A percentile compares a stretch with the other conserved stretches of the same genome.
Conservation (phyloP, 164 flowering plant genomes). For the Stephania cephalantha region DNA sequence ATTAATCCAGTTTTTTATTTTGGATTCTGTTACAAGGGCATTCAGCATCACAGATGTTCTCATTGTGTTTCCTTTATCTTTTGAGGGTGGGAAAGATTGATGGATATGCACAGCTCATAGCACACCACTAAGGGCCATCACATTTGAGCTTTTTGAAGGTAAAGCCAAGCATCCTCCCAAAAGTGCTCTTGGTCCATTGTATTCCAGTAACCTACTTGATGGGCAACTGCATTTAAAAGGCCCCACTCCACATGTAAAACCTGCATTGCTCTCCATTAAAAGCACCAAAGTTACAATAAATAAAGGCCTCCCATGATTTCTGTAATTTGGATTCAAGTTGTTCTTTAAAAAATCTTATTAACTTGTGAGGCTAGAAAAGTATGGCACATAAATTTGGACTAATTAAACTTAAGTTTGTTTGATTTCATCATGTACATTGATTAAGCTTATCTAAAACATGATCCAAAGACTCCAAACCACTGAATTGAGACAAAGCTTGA, state of each 20-base stretch:
- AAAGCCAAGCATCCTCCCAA: slow-evolving; percentile 1
- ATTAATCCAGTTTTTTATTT: neutral
- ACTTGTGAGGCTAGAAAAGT: neutral
- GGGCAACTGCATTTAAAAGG: neutral
- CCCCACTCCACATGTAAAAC: neutral
- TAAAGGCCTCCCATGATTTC: neutral
- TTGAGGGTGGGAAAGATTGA: neutral
- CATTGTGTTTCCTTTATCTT: neutral
- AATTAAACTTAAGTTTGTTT: neutral
- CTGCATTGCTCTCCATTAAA: neutral
- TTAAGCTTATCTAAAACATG: neutral
- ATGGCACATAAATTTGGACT: neutral
- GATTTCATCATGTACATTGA: neutral
- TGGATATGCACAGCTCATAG: neutral
- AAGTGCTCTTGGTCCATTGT: neutral
- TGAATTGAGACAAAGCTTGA: neutral
- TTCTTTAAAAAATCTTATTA: neutral
- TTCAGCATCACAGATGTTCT: neutral
- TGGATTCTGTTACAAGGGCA: neutral
- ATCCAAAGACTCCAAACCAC: neutral
- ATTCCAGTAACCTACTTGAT: neutral
- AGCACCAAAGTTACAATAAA: neutral
- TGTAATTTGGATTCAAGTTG: neutral
- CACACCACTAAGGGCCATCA: neutral
- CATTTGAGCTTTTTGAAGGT: neutral